Conservation (phyloP, 2,329 filamentous ascomycete genomes). For the Drechslerella coelobrocha region DNA sequence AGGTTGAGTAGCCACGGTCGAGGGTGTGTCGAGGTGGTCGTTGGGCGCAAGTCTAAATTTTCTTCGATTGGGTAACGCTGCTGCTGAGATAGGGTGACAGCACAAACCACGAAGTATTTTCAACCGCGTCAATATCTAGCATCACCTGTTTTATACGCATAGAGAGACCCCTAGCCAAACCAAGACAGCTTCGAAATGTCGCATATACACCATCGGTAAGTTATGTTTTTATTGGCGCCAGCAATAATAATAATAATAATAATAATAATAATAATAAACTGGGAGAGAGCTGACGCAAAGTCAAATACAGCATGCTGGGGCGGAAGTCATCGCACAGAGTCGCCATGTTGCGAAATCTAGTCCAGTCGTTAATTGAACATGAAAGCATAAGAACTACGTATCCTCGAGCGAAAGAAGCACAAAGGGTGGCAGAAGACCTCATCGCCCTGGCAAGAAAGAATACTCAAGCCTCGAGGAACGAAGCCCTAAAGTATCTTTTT, state of each 20-base stretch:
- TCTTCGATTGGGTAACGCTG: not conserved
- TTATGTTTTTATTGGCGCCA: not conserved
- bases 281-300: not conserved
- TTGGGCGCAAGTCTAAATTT: not conserved
- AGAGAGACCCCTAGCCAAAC: too few relatives aligned
- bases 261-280: too few relatives aligned
- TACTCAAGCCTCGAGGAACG: slow-evolving; percentile 77
- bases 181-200: slow-evolving; percentile 21
- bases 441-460: slow-evolving; percentile 94
- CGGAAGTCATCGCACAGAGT: slow-evolving; percentile 86
- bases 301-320: slow-evolving; percentile 66
- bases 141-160: too few relatives aligned
- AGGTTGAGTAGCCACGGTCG: slow-evolving; percentile 4
- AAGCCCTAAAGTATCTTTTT: slow-evolving; percentile 81
- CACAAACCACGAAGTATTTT: not conserved
- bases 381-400: slow-evolving; percentile 95
- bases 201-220: slow-evolving; percentile 49
- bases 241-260: not conserved
- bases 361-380: slow-evolving; percentile 90
- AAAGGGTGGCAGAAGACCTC: slow-evolving; percentile 89
- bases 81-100: not conserved
- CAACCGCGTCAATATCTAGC: too few relatives aligned
- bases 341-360: slow-evolving; percentile 91
- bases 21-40: slow-evolving; percentile 3
- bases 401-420: slow-evolving; percentile 96